A percentile compares a stretch with the other conserved stretches of the same genome.
phyloP scores from a whole-genome alignment of 108 stramenopile species.

The Epithemia pelagica region DNA sequence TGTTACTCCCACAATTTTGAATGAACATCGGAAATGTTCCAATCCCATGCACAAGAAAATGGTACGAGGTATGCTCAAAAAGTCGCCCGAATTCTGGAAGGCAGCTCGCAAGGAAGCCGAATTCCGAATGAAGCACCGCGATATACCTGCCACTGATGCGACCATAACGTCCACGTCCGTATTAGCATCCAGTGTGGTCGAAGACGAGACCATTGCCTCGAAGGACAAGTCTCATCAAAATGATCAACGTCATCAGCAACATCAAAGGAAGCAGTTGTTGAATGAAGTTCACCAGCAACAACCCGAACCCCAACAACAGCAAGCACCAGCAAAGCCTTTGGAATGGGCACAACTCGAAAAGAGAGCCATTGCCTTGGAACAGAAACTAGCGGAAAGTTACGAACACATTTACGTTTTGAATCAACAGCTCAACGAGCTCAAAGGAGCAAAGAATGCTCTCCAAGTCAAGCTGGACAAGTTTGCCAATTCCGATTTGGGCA shows the following conservation, averaged over 20 bases:
- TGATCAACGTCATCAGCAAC: not conserved
- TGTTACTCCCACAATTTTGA: not conserved
- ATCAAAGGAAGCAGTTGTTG: not conserved
- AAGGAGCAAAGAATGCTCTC: not conserved
- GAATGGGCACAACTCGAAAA: conserved; percentile 9
- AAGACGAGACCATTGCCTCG: not conserved
- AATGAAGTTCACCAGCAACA: not conserved
- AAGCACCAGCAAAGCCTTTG: not conserved
- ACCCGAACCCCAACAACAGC: not conserved
- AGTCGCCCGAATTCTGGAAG: conserved; percentile 8
- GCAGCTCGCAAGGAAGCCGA: conserved; percentile 8
- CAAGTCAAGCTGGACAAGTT: conserved; percentile 2
- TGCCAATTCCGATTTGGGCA: not conserved
- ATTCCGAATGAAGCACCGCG: not conserved
- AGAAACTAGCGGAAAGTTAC: conserved; percentile 4
- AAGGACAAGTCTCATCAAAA: not conserved
- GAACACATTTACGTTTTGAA: conserved; percentile 9
- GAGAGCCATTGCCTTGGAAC: conserved; percentile 2
- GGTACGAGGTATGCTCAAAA: conserved; percentile 4
- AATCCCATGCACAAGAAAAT: not conserved
- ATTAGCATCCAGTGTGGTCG: not conserved
- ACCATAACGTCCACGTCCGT: conserved; percentile 1
- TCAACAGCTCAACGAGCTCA: not conserved
- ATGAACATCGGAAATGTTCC: conserved; percentile 1
- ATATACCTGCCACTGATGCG: not conserved